Evolutionary conservation across 768 basidiomycete species (phyloP), one percentile per base, ranked within the genome.

Genomic region (Plicaturopsis crispa): DNA sequence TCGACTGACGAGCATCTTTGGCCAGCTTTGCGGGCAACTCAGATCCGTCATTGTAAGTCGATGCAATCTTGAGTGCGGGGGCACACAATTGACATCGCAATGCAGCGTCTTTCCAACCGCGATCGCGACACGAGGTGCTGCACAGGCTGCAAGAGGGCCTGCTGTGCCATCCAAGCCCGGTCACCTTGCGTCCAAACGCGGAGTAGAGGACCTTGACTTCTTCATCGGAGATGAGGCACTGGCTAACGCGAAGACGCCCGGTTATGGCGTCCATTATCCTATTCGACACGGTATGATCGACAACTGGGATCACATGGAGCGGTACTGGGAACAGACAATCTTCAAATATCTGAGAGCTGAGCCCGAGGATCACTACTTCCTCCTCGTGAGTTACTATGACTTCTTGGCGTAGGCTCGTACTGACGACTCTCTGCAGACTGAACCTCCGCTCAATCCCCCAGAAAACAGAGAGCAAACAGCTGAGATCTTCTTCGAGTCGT

Each of bases 401-500:
- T 16, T 40, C 2, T 13, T n/a, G 18, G 23, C 48, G 13, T 5
- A 16, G 21, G 48, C 38, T 4, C 26, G 8, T 3, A 14, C n/a
- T 7, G 4, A 28, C 14, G 10, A 26, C 35, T 10, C 20, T 18
- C 5, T 44, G 33, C 45, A 97, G 94, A 99, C 96, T n/a, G 96
- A 99, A 56, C 96, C 96, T 4, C 94, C 96, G 17, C 79, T 99
- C 40, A 98, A 99, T 57, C 78, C 94, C 0, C 96, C 96, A 1
- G 96, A 99, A 68, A 99, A 98, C 67, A 75, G 96, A 51, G 96
- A 99, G 62, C 94, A 94, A 60, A 98, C 94, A 0, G 96, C 96
- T 14, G 94, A 98, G 58, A 98, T 98, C 66, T 97, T 99, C 75
- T 99, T 98, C 61, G 96, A 99, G 65, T 94, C 91, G 0, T 99